Evolutionary conservation across 1,284 basidiomycete species (phyloP), one percentile per base, ranked within the genome.

Genomic region (Ustilago sp.): DNA sequence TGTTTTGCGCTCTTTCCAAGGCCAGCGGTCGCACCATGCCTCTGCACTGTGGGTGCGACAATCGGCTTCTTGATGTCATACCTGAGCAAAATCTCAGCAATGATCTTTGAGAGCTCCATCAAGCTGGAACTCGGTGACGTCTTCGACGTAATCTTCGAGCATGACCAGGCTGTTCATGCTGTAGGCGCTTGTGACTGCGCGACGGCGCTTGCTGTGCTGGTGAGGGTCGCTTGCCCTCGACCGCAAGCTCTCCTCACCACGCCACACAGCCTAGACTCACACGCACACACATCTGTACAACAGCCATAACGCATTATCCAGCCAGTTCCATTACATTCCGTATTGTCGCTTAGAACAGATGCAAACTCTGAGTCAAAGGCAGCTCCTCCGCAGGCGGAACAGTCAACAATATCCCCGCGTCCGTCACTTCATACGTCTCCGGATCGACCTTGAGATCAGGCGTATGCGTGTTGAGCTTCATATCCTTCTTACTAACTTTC

Each of bases 371-470:
- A 19, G 83, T 83, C 63, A 85, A 65, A 2, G 83, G 76, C 59
- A 84, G 41, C 60, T 62, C 55, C 2, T 74, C 77, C n/a, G 83
- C 80, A 1, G 83, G 76, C 0, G 80, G 80, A 0, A 83, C 74
- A 12, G 76, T 79, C 57, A 81, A 68, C 17, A 79, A 52, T 19
- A 74, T 59, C 4, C 80, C 81, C 13, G 67, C 79, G 4, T 83
- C 82, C 8, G 63, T 59, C 28, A 85, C 83, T 19, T 69, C 72
- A 86, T 96, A 83, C 62, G 89, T 93, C 88, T 99, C 96, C 0
- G 97, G 93, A 86, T 99, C 94, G 50, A 99, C 95, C 13, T 79
- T 88, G 90, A 99, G 93, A 85, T 89, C 89, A 2, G 96, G 97
- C 74, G 91, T 91, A 58, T 89, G 87, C 67, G 91, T 89, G 86